Evolutionary conservation across 768 basidiomycete genomes (phyloP).

Genomic region (Suillus luteus): DNA sequence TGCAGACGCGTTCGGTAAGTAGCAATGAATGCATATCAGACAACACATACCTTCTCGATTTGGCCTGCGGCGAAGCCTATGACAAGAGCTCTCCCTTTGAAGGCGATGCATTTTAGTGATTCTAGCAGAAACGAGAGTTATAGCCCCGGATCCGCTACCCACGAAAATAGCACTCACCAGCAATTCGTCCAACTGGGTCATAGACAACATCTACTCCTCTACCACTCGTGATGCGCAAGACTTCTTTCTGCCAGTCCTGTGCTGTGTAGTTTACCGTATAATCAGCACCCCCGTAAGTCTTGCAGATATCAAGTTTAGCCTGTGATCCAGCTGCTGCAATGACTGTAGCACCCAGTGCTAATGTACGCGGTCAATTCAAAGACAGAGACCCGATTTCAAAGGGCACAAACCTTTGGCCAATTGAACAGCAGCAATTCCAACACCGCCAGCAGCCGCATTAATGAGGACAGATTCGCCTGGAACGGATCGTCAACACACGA

Average conservation of each 20-base stretch:
- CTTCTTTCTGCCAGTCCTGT: conserved; percentile 87
- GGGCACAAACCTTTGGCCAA: conserved; percentile 76
- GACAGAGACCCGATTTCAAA: neutral
- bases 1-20: conserved; percentile 27
- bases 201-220: conserved; percentile 87
- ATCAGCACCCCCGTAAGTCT: conserved; percentile 80
- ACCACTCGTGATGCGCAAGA: conserved; percentile 78
- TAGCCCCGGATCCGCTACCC: neutral
- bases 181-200: conserved; percentile 83
- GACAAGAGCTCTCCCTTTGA: conserved; percentile 92
- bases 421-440: conserved; percentile 90
- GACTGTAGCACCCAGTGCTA: conserved; percentile 88
- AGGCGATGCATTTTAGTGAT: conserved; percentile 88
- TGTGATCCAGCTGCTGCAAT: conserved; percentile 89
- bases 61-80: conserved; percentile 61
- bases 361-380: neutral
- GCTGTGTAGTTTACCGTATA: conserved; percentile 77
- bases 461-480: conserved; percentile 90
- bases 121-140: conserved; percentile 43
- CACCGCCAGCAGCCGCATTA: conserved; percentile 94
- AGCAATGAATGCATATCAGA: neutral
- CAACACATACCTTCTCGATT: conserved; percentile 23
- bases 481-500: conserved; percentile 4
- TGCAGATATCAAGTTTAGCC: conserved; percentile 79
- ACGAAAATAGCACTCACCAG: conserved; percentile 41